Evolutionary conservation across 108 stramenopile genomes (phyloP).

Genomic region (Pelagomonas calceolata): DNA sequence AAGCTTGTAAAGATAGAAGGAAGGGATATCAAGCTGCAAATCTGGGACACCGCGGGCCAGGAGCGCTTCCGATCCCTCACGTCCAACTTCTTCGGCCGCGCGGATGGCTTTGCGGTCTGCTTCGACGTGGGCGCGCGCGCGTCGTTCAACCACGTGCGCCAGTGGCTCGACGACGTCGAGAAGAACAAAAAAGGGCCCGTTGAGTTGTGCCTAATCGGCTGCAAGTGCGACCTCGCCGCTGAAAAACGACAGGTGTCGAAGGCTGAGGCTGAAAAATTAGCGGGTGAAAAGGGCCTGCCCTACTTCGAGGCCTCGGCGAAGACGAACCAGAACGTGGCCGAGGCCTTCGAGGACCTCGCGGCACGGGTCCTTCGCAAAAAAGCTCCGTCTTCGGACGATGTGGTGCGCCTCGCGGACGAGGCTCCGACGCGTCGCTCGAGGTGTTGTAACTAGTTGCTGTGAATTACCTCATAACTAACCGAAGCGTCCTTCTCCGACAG

Average conservation of each 20-base stretch:
- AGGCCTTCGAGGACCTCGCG: slow-evolving; percentile 75
- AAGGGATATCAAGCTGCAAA: slow-evolving; percentile 38
- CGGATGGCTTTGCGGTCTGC: slow-evolving; percentile 79
- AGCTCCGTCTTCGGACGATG: no score
- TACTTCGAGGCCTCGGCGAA: slow-evolving; percentile 94
- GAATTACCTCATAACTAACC: no score
- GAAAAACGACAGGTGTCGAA: slow-evolving; percentile 33
- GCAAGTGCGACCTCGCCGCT: slow-evolving; percentile 6
- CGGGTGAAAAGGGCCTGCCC: slow-evolving; percentile 80
- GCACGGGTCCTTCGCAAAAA: slow-evolving; percentile 69
- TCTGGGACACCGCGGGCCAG: slow-evolving; percentile 92
- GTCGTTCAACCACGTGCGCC: slow-evolving; percentile 78
- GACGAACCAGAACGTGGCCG: slow-evolving; percentile 80
- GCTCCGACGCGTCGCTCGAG: no score
- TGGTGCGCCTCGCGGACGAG: no score
- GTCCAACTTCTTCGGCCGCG: slow-evolving; percentile 82
- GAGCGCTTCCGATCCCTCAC: slow-evolving; percentile 84
- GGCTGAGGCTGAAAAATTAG: slow-evolving; percentile 71
- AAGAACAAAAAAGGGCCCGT: slow-evolving; percentile 66
- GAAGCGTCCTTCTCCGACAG: no score
- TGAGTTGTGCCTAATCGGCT: slow-evolving; percentile 56
- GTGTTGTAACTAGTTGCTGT: no score
- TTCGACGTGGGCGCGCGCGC: slow-evolving; percentile 77
- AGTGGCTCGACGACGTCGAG: slow-evolving; percentile 72
- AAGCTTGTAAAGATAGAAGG: slow-evolving; percentile 59